Evolutionary conservation across 768 basidiomycete genomes (phyloP), one percentile per base, ranked within the genome.

Genomic region (Trametopsis cervina): DNA sequence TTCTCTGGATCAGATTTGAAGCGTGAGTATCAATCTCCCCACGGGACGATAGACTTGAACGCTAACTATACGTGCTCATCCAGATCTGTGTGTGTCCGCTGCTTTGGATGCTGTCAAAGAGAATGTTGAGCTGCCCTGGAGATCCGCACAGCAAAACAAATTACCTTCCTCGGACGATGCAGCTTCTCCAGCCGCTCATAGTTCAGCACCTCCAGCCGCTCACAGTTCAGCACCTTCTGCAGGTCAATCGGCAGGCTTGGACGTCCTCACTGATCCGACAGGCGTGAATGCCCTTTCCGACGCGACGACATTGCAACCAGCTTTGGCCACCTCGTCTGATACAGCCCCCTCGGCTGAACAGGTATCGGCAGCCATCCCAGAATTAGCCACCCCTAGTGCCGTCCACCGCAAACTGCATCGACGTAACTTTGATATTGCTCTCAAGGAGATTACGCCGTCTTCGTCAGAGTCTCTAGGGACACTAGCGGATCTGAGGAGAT

Each of bases 1-100:
- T 97, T 92, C 65, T 97, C 93, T 48, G 93, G 93, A 13, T 95
- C 92, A 22, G 93, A 97, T 64, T 71, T 97, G 50, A 96, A 95
- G 66, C 90, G 93, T 95, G 29, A 33, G 29, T 15, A n/a, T n/a
- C n/a, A n/a, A n/a, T n/a, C n/a, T n/a, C n/a, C n/a, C n/a, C n/a
- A n/a, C n/a, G n/a, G n/a, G n/a, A n/a, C n/a, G n/a, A n/a, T n/a
- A n/a, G n/a, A n/a, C n/a, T n/a, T n/a, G n/a, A n/a, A n/a, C n/a
- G n/a, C n/a, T n/a, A n/a, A n/a, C n/a, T n/a, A n/a, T n/a, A n/a
- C n/a, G n/a, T n/a, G n/a, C n/a, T n/a, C n/a, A n/a, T n/a, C n/a
- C 54, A 7, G 93, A 97, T 66, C 67, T 96, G 18, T 94, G 92
- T 62, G 93, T 97, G 22, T 83, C 89, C 44, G 92, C 93, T 21